Conservation (phyloP, 176 grass and related monocot genomes). For the Oryza glumipatula region DNA sequence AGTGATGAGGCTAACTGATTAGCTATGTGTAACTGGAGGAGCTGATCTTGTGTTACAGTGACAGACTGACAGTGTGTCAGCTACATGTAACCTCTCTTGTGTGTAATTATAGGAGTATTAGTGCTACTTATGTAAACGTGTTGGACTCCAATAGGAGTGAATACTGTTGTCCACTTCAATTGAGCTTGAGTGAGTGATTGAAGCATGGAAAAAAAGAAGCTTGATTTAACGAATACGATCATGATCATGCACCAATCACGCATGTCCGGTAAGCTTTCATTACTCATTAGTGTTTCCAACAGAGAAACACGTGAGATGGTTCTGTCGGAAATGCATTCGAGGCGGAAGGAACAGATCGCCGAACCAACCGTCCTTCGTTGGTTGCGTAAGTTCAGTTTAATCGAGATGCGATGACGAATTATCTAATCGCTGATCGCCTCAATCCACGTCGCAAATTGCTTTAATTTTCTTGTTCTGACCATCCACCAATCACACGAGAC, state of each 20-base stretch:
- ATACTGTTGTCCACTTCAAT: not conserved
- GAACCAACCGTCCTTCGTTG: not conserved
- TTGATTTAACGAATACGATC: not conserved
- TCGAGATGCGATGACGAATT: not conserved
- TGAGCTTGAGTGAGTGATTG: not conserved
- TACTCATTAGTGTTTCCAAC: not conserved
- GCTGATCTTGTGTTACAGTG: not conserved
- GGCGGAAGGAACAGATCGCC: not conserved
- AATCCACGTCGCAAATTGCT: not conserved
- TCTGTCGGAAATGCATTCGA: not conserved
- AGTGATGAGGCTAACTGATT: not conserved
- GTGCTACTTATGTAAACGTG: not conserved
- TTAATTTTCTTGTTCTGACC: not conserved
- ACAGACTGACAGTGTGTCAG: not conserved
- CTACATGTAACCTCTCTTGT: not conserved
- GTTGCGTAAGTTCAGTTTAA: not conserved
- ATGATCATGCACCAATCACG: not conserved
- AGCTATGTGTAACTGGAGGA: not conserved
- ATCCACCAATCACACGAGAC: not conserved
- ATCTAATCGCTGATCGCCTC: not conserved
- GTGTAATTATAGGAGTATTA: not conserved
- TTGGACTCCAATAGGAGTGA: not conserved
- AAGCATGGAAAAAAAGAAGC: not conserved
- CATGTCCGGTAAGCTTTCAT: not conserved
- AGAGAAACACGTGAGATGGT: not conserved